Conservation (phyloP, 768 basidiomycete species). For the Boletus speciosus region DNA sequence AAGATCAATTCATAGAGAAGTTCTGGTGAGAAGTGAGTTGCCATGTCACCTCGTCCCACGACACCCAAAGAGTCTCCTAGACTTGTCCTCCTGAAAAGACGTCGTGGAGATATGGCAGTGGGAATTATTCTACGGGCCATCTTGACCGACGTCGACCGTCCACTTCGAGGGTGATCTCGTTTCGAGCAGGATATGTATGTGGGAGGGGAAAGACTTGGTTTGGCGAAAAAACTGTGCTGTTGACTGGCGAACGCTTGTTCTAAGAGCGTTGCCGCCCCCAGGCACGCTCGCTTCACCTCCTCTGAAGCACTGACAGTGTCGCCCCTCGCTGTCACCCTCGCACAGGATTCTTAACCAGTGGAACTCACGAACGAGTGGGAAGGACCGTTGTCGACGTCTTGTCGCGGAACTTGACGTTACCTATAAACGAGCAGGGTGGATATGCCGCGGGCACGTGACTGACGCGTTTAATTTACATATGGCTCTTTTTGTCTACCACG, state of each 20-base stretch:
- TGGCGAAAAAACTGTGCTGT: not conserved
- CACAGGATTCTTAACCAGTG: not conserved
- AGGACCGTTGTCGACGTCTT: not conserved
- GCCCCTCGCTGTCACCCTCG: not conserved
- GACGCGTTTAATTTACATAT: slow-evolving; percentile 1
- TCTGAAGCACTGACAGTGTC: not conserved
- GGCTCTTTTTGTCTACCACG: not conserved
- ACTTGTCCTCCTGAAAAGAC: not conserved
- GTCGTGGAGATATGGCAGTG: not conserved
- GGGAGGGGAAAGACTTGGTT: too few species aligned
- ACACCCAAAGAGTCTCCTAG: not conserved
- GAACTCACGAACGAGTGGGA: not conserved
- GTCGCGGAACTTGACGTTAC: too few species aligned
- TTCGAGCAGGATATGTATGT: too few species aligned
- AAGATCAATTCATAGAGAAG: not conserved
- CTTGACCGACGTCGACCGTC: too few species aligned
- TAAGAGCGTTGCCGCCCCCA: not conserved
- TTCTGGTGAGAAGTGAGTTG: not conserved
- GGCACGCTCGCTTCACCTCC: not conserved
- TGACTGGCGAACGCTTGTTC: not conserved
- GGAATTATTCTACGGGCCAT: not conserved
- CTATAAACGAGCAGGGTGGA: too few species aligned
- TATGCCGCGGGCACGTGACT: slow-evolving; percentile 10
- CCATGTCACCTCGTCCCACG: not conserved
- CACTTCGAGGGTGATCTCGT: too few species aligned